phyloP scores from a whole-genome alignment of 805 yeast species.

The Candida corydali region DNA sequence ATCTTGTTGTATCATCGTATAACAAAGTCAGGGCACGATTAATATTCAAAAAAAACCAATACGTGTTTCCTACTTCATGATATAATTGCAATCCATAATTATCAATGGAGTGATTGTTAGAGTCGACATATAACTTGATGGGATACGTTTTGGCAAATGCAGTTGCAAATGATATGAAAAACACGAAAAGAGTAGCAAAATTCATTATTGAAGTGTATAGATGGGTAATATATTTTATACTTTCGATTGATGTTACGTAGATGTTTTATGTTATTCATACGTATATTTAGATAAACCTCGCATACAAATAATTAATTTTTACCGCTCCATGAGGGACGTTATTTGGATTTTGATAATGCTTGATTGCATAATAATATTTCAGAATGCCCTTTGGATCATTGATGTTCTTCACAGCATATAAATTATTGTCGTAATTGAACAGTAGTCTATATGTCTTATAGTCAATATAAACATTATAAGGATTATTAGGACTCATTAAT shows the following conservation, averaged over 20 bases:
- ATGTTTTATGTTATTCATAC: no score
- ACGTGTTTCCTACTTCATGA: background rate
- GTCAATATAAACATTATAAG: background rate
- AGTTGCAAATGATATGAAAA: slow-evolving; percentile 1
- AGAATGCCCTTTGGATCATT: slow-evolving; percentile 1
- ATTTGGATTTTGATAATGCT: background rate
- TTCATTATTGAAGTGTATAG: no score
- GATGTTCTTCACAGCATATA: slow-evolving; percentile 7
- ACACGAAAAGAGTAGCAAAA: background rate
- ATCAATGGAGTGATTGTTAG: slow-evolving; percentile 2
- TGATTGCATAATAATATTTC: slow-evolving; percentile 3
- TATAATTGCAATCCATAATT: slow-evolving; percentile 1
- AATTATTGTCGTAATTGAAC: background rate
- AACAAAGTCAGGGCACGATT: background rate
- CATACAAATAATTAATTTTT: slow-evolving; percentile 3
- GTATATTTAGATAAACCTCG: background rate
- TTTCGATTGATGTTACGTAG: no score
- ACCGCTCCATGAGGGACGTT: slow-evolving; percentile 4
- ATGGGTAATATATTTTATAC: no score
- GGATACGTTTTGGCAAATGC: slow-evolving; percentile 3
- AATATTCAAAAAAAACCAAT: slow-evolving; percentile 3
- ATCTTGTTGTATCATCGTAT: background rate
- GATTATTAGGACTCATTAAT: background rate
- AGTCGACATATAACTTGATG: slow-evolving; percentile 4
- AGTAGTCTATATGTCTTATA: background rate